phyloP scores from a whole-genome alignment of 2,329 filamentous ascomycete genomes.

The Sclerotinia spermophila region DNA sequence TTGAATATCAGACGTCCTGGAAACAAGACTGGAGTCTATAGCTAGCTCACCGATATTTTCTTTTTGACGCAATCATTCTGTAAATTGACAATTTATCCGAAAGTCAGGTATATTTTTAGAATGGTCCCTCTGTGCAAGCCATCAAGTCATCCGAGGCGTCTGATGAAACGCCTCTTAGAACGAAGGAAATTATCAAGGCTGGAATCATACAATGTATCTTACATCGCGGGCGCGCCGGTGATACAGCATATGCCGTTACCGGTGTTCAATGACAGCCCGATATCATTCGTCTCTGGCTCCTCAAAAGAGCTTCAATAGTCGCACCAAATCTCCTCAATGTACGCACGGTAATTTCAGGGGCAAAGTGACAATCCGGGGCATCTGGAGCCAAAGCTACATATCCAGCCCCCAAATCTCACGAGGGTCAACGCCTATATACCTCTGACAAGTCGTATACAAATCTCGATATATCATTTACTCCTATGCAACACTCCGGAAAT shows the following conservation, averaged over 20 bases:
- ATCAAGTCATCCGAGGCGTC: conserved; percentile 4
- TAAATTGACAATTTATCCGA: background rate
- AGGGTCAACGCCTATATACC: background rate
- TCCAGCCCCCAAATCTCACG: background rate
- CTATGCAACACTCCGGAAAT: conserved; percentile 6
- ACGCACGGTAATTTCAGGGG: background rate
- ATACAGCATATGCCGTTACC: background rate
- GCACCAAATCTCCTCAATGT: background rate
- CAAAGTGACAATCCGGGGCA: background rate
- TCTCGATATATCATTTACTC: background rate
- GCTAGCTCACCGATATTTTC: background rate
- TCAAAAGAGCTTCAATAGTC: background rate
- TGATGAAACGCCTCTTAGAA: conserved; percentile 4
- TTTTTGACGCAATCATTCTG: too few species aligned
- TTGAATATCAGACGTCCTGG: background rate
- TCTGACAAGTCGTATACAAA: background rate
- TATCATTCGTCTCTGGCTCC: background rate
- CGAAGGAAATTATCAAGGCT: background rate
- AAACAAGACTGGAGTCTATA: background rate
- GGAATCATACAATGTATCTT: background rate
- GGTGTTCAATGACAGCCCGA: background rate
- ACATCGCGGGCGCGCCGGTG: background rate
- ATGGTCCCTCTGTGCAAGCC: background rate
- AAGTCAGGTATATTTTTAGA: background rate
- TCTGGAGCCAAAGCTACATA: background rate